A percentile compares a stretch with the other conserved stretches of the same genome.
These are phyloP conservation scores for Verruconis gallopava DNA, from an alignment of 2,329 filamentous ascomycete genomes.

Conservation along the genomic window DNA sequence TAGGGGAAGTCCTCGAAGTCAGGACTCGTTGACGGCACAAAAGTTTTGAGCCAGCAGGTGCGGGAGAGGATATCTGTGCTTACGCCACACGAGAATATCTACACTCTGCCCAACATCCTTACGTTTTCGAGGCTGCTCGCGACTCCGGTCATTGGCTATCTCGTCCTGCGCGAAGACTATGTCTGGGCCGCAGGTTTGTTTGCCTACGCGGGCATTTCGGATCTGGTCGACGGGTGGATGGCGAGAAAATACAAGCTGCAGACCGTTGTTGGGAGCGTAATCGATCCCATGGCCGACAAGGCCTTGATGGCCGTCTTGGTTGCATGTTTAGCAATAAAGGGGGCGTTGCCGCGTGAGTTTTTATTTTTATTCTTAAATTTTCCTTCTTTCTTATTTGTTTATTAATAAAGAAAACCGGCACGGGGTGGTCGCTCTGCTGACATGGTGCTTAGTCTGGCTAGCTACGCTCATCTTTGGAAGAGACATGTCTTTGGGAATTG, in stretches of 20 bases:
- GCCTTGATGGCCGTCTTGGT: constrained; percentile 87
- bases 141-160: constrained; percentile 76
- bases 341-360: constrained; percentile 59
- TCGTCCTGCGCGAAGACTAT: constrained; percentile 73
- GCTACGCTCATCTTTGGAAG: constrained; percentile 83
- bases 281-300: constrained; percentile 97
- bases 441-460: constrained; percentile 78
- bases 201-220: constrained; percentile 80
- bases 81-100: constrained; percentile 72
- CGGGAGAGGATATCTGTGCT: constrained; percentile 8
- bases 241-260: constrained; percentile 76
- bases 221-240: constrained; percentile 88
- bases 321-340: constrained; percentile 71
- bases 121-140: constrained; percentile 75
- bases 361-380: background rate
- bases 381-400: background rate
- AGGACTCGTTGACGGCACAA: background rate
- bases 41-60: background rate
- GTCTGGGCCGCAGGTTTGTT: constrained; percentile 73
- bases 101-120: constrained; percentile 87
- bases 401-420: background rate
- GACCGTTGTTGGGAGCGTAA: constrained; percentile 87
- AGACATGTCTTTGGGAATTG: constrained; percentile 68
- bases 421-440: no score
- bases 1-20: constrained; percentile 2